Evolutionary conservation across 2,329 filamentous ascomycete species (phyloP).

Genomic region (Plectosphaerella cucumerina): DNA sequence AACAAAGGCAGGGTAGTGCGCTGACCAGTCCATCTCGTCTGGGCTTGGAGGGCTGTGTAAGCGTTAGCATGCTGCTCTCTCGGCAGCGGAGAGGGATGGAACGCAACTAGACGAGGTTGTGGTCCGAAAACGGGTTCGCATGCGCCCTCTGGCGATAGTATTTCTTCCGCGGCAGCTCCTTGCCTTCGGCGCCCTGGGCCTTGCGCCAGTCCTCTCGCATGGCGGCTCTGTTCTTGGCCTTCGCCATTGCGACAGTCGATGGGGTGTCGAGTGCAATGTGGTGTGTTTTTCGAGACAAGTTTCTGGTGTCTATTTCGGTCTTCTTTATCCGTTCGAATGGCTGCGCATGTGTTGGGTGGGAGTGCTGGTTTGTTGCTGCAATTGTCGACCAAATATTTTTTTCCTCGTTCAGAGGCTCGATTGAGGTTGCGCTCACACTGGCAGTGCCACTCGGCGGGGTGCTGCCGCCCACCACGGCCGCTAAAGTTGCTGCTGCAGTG

Average conservation of each 20-base stretch:
- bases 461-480: no score
- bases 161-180: slow-evolving; percentile 81
- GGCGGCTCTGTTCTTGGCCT: slow-evolving; percentile 51
- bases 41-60: slow-evolving; percentile 67
- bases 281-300: no score
- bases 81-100: not conserved
- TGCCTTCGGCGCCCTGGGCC: slow-evolving; percentile 45
- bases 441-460: no score
- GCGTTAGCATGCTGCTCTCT: slow-evolving; percentile 2
- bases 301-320: no score
- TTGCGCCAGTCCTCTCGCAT: slow-evolving; percentile 65
- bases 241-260: slow-evolving; percentile 27
- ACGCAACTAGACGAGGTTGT: slow-evolving; percentile 75
- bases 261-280: no score
- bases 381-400: no score
- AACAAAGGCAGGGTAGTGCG: slow-evolving; percentile 74
- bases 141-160: slow-evolving; percentile 96
- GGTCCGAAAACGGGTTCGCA: slow-evolving; percentile 97
- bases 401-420: no score
- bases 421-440: no score
- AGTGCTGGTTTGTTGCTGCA: no score
- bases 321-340: no score
- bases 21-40: slow-evolving; percentile 85
- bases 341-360: no score
- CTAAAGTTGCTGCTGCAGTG: no score